Percentiles rank a stretch among this genome's conserved stretches.
Evolutionary conservation across 2,329 filamentous ascomycete genomes (phyloP).

Genomic region (Samsoniella hepiali): DNA sequence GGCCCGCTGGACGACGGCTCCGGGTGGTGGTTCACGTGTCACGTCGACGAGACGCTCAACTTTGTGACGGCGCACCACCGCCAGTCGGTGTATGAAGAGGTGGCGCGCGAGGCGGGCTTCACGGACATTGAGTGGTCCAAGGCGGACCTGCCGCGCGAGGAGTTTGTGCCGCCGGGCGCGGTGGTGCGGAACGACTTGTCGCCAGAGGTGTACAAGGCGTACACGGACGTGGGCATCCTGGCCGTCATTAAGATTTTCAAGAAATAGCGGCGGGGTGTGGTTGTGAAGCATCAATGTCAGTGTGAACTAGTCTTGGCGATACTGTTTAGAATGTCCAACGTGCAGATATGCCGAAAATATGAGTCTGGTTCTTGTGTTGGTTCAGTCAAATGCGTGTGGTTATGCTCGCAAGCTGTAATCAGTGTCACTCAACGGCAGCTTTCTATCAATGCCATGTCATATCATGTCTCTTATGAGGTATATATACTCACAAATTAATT

Average conservation of each 20-base stretch:
- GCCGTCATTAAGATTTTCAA: constrained; percentile 11
- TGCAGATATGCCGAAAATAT: too few species aligned
- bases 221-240: neutral
- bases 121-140: neutral
- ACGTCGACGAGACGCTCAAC: constrained; percentile 3
- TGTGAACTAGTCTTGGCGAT: neutral
- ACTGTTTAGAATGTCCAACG: too few species aligned
- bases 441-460: too few species aligned
- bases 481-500: neutral
- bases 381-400: too few species aligned
- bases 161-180: neutral
- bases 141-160: neutral
- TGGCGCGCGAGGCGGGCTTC: neutral
- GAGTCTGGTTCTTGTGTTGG: too few species aligned
- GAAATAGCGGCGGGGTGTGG: neutral
- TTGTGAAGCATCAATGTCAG: neutral
- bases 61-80: constrained; percentile 1
- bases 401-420: too few species aligned
- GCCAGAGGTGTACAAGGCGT: constrained; percentile 3
- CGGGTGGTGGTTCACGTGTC: constrained; percentile 2
- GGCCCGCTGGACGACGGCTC: constrained; percentile 9
- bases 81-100: constrained; percentile 8
- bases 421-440: too few species aligned
- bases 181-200: neutral
- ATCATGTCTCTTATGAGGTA: too few species aligned